phyloP scores from a whole-genome alignment of 164 flowering plant species.

The Chimonanthus salicifolius region DNA sequence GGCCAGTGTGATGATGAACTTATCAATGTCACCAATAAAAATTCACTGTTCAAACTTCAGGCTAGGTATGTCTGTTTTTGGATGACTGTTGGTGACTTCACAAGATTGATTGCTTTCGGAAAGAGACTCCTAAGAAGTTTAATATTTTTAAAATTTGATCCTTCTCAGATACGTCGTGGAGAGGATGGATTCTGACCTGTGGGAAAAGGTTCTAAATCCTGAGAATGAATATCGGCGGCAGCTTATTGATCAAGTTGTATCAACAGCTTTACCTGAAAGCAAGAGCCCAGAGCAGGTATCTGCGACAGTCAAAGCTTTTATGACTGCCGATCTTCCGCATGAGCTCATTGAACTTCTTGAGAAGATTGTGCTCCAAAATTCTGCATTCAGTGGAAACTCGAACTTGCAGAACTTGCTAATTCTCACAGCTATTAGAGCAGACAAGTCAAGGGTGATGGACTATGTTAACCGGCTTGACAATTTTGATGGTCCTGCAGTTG shows the following conservation, averaged over 20 bases:
- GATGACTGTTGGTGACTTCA: not conserved
- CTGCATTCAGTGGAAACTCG: slow-evolving; percentile 98
- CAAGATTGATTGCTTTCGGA: not conserved
- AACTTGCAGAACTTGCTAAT: slow-evolving; percentile 92
- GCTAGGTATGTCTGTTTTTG: slow-evolving; percentile 56
- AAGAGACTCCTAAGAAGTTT: not conserved
- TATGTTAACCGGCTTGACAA: slow-evolving; percentile 90
- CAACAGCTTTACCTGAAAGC: slow-evolving; percentile 99
- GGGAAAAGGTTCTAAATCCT: slow-evolving; percentile 94
- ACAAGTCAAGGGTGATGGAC: slow-evolving; percentile 97
- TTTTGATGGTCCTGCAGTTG: slow-evolving; percentile 99
- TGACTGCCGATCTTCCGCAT: slow-evolving; percentile 99
- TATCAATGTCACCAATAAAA: slow-evolving; percentile 90
- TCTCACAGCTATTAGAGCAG: slow-evolving; percentile 92
- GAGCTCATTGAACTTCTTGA: slow-evolving; percentile 98
- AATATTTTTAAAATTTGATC: slow-evolving; percentile 2
- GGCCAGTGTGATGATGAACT: slow-evolving; percentile 99
- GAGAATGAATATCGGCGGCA: slow-evolving; percentile 90
- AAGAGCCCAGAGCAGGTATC: slow-evolving; percentile 99
- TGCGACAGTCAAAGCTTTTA: slow-evolving; percentile 97
- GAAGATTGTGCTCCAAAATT: slow-evolving; percentile 97
- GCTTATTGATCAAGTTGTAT: slow-evolving; percentile 99
- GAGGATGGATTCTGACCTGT: slow-evolving; percentile 94
- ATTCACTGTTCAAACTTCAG: slow-evolving; percentile 92
- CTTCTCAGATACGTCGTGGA: slow-evolving; percentile 91